These are phyloP conservation scores for Begonia peltatifolia DNA, from an alignment of 306 rosid species.

Conservation along the genomic window DNA sequence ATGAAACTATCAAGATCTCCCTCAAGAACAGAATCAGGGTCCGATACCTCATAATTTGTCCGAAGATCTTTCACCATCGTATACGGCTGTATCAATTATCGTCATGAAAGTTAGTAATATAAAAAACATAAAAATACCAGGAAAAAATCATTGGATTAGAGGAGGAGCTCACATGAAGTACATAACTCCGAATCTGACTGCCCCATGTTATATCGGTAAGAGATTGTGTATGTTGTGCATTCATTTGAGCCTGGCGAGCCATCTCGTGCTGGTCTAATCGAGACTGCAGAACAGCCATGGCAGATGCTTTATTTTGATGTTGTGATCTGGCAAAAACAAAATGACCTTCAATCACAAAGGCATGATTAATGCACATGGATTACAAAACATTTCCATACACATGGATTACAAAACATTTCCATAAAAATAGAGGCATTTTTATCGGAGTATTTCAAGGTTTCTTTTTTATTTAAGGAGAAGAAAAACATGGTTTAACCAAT, in stretches of 20 bases:
- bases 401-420: too few species aligned
- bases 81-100: conserved; percentile 58
- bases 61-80: conserved; percentile 96
- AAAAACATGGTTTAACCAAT: too few species aligned
- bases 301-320: conserved; percentile 82
- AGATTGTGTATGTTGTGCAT: conserved; percentile 71
- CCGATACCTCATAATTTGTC: conserved; percentile 80
- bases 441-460: too few species aligned
- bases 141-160: not conserved
- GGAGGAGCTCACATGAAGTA: conserved; percentile 52
- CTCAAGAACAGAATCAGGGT: conserved; percentile 81
- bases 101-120: conserved; percentile 8
- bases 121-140: conserved; percentile 1
- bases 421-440: too few species aligned
- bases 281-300: conserved; percentile 89
- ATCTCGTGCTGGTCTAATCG: conserved; percentile 86
- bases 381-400: too few species aligned
- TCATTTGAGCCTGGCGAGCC: conserved; percentile 81
- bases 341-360: too few species aligned
- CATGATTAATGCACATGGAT: too few species aligned
- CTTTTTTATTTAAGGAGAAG: too few species aligned
- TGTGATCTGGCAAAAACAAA: conserved; percentile 46
- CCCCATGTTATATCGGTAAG: conserved; percentile 97
- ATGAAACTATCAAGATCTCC: conserved; percentile 86
- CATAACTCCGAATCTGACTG: conserved; percentile 88